Percentiles rank a stretch among this genome's conserved stretches.
These are phyloP conservation scores for Mycena kentingensis DNA, from an alignment of 768 basidiomycete genomes.

Conservation along the genomic window DNA sequence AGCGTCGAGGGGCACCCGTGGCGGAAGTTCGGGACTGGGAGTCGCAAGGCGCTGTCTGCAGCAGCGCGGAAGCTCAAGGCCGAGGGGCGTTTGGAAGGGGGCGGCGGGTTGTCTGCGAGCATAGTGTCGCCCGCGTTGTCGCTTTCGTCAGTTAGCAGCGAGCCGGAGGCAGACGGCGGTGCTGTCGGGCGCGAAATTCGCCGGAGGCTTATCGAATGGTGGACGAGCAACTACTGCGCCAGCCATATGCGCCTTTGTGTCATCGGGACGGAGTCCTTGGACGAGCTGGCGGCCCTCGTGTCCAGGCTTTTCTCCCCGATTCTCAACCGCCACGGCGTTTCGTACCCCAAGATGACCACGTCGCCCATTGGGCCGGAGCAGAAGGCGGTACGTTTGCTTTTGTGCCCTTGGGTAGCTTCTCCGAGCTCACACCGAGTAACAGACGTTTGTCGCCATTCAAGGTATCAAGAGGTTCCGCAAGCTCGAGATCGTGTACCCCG, in stretches of 20 bases:
- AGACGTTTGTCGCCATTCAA: conserved; percentile 82
- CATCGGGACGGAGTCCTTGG: conserved; percentile 77
- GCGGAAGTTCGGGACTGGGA: conserved; percentile 91
- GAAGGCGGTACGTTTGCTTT: conserved; percentile 72
- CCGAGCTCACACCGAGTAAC: conserved; percentile 24
- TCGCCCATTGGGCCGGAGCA: conserved; percentile 76
- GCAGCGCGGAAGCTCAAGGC: conserved; percentile 60
- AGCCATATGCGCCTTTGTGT: conserved; percentile 80
- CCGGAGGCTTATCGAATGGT: conserved; percentile 82
- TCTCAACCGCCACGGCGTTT: conserved; percentile 59
- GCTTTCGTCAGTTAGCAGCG: conserved; percentile 51
- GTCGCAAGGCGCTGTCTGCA: conserved; percentile 68
- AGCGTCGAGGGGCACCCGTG: conserved; percentile 79
- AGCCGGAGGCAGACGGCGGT: conserved; percentile 74
- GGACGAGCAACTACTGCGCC: conserved; percentile 79
- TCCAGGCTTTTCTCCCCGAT: conserved; percentile 74
- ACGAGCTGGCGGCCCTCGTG: conserved; percentile 65
- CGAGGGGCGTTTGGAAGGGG: conserved; percentile 42
- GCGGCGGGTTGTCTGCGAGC: conserved; percentile 43
- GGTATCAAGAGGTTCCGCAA: conserved; percentile 87
- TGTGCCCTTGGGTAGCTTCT: background rate
- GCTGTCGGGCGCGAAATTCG: conserved; percentile 80
- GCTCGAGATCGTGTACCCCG: conserved; percentile 78
- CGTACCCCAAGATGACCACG: conserved; percentile 63
- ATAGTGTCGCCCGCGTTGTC: conserved; percentile 63